Base-by-base conservation (phyloP, 2,329 filamentous ascomycete genomes). In the Onygenales sp. region DNA sequence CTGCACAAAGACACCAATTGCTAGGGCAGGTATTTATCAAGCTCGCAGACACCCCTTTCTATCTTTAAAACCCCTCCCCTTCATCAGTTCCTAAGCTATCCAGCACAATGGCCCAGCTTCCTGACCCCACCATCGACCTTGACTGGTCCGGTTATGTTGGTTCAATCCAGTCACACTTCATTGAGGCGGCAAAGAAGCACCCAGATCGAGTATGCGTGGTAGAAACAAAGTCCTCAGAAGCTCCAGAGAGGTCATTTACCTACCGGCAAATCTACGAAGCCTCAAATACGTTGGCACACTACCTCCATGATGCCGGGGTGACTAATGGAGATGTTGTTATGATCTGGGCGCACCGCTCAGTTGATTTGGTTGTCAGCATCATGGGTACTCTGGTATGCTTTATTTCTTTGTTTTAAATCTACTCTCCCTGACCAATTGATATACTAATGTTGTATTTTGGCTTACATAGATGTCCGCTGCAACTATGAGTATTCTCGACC, bases 231-330 rank as follows among this genome's bases (percentile, higher is more conserved):
- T 72, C 66, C 1, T 67, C 62, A 50, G 70, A 64, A 33, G 74
- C 77, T 2, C 77, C 83, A 7, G 75, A 83, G 66, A 78, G 87
- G 58, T 72, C 71, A 48, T 96, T 93, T 70, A 92, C 84, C 27
- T 97, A 96, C 69, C 76, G 77, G 59, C 88, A 95, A 64, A 95
- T 97, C 65, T 80, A 90, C 65, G 86, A 95, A 72, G 85, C 86
- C 0, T 86, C 88, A 33, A 94, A 94, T 66, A 77, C 82, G 14
- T 69, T 96, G 6, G 87, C 89, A 21, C 84, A 95, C 70, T 81
- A 95, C 65, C 78, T 96, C 17, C 80, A 86, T 52, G 77, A 85
- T 50, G 78, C 83, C 62, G 90, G 91, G 54, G 77, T 89, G 58
- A 77, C 83, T 55, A 77, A 83, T 60, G 90, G 89, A 7, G 90